phyloP scores from a whole-genome alignment of 1,139 yeast genomes.

The Debaryomyces subglobosus region DNA sequence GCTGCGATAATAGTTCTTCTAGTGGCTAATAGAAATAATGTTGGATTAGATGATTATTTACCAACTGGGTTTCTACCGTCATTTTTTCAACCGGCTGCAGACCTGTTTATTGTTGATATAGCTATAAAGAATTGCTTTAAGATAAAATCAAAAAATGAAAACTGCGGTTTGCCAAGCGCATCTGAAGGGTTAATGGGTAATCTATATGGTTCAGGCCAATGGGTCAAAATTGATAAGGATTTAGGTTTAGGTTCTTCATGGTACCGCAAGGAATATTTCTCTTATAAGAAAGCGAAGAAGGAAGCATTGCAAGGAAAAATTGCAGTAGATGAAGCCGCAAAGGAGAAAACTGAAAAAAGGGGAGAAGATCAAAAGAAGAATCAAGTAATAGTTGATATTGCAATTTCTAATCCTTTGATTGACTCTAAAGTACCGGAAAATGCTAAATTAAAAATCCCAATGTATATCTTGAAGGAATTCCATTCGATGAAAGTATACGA shows the following conservation, averaged over 20 bases:
- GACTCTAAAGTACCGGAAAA: conserved; percentile 40
- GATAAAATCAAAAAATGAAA: conserved; percentile 24
- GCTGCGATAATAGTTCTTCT: conserved; percentile 26
- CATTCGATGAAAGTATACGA: conserved; percentile 29
- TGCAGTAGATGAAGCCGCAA: not conserved
- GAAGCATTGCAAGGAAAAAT: conserved; percentile 20
- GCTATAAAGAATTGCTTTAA: conserved; percentile 35
- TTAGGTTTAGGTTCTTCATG: conserved; percentile 38
- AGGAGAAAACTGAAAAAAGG: conserved; percentile 10
- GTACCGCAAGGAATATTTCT: conserved; percentile 33
- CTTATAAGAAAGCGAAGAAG: conserved; percentile 34
- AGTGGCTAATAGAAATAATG: conserved; percentile 36
- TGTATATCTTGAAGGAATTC: conserved; percentile 31
- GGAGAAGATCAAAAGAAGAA: conserved; percentile 14
- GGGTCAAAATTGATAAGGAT: conserved; percentile 44
- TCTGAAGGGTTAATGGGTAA: conserved; percentile 35
- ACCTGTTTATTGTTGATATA: conserved; percentile 41
- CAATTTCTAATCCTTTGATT: conserved; percentile 28
- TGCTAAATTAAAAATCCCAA: conserved; percentile 32
- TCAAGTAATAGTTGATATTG: conserved; percentile 42
- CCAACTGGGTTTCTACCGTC: conserved; percentile 37
- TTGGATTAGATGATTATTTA: conserved; percentile 32
- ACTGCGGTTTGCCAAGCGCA: conserved; percentile 37
- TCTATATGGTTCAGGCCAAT: conserved; percentile 32
- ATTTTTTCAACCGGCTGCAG: conserved; percentile 45